Conservation (phyloP, 2,329 filamentous ascomycete species). For the Calonectria pauciramosa region DNA sequence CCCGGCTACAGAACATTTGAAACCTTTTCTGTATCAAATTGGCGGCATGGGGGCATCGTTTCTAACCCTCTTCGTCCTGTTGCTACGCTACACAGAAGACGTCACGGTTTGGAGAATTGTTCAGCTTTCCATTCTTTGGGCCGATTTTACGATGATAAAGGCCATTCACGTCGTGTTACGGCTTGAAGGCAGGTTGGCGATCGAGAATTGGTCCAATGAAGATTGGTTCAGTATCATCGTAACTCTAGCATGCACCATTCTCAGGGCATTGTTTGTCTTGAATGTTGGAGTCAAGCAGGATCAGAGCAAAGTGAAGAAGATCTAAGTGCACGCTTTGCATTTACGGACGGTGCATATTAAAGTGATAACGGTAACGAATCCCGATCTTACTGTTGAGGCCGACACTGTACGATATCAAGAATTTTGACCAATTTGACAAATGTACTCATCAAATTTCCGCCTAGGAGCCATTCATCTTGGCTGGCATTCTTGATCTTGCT, state of each 20-base stretch:
- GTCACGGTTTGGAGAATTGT: conserved; percentile 39
- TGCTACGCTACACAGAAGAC: conserved; percentile 40
- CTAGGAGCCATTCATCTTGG: too few species aligned
- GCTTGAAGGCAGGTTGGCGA: conserved; percentile 18
- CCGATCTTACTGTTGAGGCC: too few species aligned
- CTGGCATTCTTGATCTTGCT: too few species aligned
- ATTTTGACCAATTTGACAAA: too few species aligned
- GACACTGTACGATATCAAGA: too few species aligned
- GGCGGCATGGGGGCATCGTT: conserved; percentile 40
- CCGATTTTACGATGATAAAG: conserved; percentile 40
- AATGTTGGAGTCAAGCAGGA: conserved; percentile 31
- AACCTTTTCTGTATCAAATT: conserved; percentile 41
- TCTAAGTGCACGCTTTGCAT: not conserved
- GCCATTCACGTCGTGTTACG: conserved; percentile 32
- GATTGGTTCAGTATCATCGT: conserved; percentile 33
- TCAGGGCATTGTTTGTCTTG: conserved; percentile 32
- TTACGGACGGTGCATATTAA: not conserved
- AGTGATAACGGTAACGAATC: not conserved
- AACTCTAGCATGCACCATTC: conserved; percentile 29
- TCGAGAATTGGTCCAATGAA: conserved; percentile 28
- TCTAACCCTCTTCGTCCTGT: conserved; percentile 15
- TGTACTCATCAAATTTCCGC: too few species aligned
- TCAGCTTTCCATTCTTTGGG: conserved; percentile 33
- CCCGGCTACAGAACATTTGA: conserved; percentile 27
- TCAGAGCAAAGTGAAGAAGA: conserved; percentile 18